These are phyloP conservation scores for Penicillium silybi DNA, from an alignment of 495 filamentous ascomycete species.

Conservation along the genomic window DNA sequence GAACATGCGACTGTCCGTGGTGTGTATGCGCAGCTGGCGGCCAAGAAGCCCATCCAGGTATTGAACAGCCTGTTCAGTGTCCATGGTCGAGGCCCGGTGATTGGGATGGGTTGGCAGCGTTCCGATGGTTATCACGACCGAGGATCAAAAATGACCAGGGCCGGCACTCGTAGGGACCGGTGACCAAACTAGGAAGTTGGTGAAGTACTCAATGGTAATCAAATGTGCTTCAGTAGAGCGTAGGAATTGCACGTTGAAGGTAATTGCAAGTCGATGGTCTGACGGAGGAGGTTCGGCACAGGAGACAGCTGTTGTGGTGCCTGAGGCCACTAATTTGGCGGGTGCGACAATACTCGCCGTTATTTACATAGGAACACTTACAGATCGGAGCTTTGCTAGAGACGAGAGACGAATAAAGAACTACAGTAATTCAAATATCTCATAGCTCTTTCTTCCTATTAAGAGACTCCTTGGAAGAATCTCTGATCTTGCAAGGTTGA, in stretches of 20 bases:
- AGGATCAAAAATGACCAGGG: background rate
- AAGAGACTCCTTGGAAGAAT: background rate
- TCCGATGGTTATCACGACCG: background rate
- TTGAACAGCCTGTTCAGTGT: constrained; percentile 35
- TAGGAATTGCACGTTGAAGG: too few relatives aligned
- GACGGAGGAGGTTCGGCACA: background rate
- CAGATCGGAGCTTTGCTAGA: background rate
- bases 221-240: too few relatives aligned
- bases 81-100: constrained; percentile 26
- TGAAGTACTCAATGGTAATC: too few relatives aligned
- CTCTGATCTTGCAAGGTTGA: background rate
- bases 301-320: background rate
- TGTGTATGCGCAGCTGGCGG: constrained; percentile 66
- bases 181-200: background rate
- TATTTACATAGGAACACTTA: background rate
- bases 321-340: constrained; percentile 7
- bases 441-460: background rate
- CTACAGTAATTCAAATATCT: background rate
- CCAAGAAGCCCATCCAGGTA: constrained; percentile 48
- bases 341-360: background rate
- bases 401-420: background rate
- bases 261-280: too few relatives aligned
- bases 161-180: too few relatives aligned
- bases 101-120: background rate
- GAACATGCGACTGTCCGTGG: constrained; percentile 84